Conservation (phyloP, 108 stramenopile species). For the Skeletonema grethae region DNA sequence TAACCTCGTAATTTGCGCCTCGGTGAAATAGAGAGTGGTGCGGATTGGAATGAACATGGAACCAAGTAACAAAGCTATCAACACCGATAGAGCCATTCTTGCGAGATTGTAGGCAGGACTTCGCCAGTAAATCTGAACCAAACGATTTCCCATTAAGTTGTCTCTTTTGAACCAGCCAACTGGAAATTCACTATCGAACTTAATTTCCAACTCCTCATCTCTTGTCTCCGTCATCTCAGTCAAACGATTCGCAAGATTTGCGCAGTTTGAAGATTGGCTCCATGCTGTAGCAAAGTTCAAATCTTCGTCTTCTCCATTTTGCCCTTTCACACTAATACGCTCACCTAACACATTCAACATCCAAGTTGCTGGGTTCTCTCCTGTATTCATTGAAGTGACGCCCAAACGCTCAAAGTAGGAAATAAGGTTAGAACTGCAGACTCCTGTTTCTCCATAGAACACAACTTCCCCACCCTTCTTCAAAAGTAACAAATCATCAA, state of each 20-base stretch:
- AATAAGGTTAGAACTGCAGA: constrained; percentile 44
- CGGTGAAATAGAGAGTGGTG: not conserved
- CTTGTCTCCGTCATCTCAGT: constrained; percentile 9
- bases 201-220: constrained; percentile 29
- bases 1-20: constrained; percentile 29
- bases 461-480: constrained; percentile 64
- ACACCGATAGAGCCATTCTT: constrained; percentile 27
- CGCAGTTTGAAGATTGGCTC: constrained; percentile 22
- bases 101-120: constrained; percentile 49
- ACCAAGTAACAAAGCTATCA: constrained; percentile 32
- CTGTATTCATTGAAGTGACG: constrained; percentile 32
- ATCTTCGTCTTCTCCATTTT: constrained; percentile 32
- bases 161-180: constrained; percentile 11
- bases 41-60: constrained; percentile 39
- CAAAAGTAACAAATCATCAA: constrained; percentile 57
- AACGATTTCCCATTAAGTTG: constrained; percentile 39
- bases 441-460: constrained; percentile 64
- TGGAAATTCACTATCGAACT: constrained; percentile 30
- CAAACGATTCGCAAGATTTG: constrained; percentile 19
- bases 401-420: constrained; percentile 51
- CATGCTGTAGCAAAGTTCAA: constrained; percentile 32
- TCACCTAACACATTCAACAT: constrained; percentile 73
- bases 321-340: constrained; percentile 10
- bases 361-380: constrained; percentile 85
- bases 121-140: constrained; percentile 50